Evolutionary conservation across 2,329 filamentous ascomycete genomes (phyloP), one percentile per base, ranked within the genome.

Genomic region (Myotisia sp.): DNA sequence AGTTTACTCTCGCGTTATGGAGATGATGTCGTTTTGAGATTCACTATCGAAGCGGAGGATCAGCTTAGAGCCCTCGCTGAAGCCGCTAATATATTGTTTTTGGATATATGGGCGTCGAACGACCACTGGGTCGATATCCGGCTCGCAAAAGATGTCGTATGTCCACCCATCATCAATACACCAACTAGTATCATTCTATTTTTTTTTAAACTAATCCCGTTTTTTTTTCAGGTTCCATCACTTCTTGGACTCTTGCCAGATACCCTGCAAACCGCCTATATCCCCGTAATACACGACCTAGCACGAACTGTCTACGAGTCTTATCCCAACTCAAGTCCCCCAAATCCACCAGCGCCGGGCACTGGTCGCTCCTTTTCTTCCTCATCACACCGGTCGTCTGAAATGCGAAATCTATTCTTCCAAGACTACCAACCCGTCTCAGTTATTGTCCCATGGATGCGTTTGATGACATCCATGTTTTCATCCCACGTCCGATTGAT

Each of bases 51-150:
- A 41, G 75, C 70, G 17, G 56, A 66, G 3, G 67, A 74, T 13
- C 81, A 92, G 50, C 76, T 81, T 38, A 58, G 62, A 21, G 77
- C 77, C 1, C 63, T 93, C 37, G 69, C 76, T n/a, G 70, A 79
- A 37, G 84, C 83, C 3, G 68, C 76, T 1, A 69, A 79, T 40
- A 72, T 74, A 12, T 68, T 94, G 16, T 79, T 90, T 47, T 65
- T 95, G 26, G 90, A 98, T 51, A 71, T 95, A 2, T 98, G 90
- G 90, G 78, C 82, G 14, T 84, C 81, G 45, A 80, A 77, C 4
- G 65, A 75, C 12, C 71, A 82, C 39, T 90, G 79, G 65, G 81
- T 90, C 17, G 90, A 98, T 53, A 76, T 95, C 34, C 70, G 83
- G 26, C 58, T 95, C 32, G 71, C 77, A 34, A 74, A 79, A 51